Evolutionary conservation across 225 moss, liverwort and hornwort genomes (phyloP), one percentile per base, ranked within the genome.

Genomic region (Physcomitrellopsis africana): DNA sequence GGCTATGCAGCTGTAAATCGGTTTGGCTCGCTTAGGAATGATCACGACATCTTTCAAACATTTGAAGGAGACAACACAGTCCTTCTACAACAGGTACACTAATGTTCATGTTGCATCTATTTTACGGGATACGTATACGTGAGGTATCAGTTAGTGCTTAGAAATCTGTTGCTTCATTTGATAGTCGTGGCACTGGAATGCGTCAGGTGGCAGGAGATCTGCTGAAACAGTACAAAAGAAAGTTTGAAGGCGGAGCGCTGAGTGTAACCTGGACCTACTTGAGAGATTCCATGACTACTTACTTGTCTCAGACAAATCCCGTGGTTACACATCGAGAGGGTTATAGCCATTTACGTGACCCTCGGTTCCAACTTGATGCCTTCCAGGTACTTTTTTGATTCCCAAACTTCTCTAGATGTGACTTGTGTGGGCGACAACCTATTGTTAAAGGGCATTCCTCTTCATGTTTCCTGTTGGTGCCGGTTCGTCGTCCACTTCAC

Each of bases 61-160:
- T 93, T 93, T 68, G 91, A 93, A 80, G 93, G 93, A 49, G 93
- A 93, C 75, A 93, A 93, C 65, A 93, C 93, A 5, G 93, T 93
- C 32, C 85, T 93, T 13, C 77, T 93, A 49, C 93, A 93, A 77
- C 91, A 93, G 87, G 93, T 93, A 76, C 17, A 48, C 41, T 72
- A 51, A 52, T 63, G 68, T n/a, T 52, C 42, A 48, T 5, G 22
- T 26, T 15, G 37, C 70, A 58, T 17, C 41, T 55, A 65, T 23
- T 51, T 70, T 13, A 22, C 29, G 15, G 47, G 41, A 27, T 41
- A 37, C 32, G 3, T 5, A 37, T 37, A 37, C 32, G 32, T 37
- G 32, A 37, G 7, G 32, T 7, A 4, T 37, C 32, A 37, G 32
- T 37, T 37, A 65, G 2, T 65, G 46, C 11, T 11, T 37, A 37